A percentile compares a stretch with the other conserved stretches of the same genome.
These are phyloP conservation scores for Asterochloris sp. DNA, from an alignment of 139 green algal species.

Conservation along the genomic window DNA sequence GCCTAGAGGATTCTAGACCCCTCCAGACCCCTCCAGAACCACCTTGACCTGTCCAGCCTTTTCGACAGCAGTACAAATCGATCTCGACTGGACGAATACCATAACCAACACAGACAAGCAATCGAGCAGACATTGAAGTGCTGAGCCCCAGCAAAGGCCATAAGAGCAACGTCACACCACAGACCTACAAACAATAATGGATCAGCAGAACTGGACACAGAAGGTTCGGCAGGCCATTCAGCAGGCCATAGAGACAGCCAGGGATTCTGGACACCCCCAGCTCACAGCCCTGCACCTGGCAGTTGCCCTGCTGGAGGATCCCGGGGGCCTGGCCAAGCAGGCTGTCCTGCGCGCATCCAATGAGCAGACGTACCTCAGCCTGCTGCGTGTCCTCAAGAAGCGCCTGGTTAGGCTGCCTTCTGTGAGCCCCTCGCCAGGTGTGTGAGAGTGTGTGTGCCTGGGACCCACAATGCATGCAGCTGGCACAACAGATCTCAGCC, in stretches of 20 bases:
- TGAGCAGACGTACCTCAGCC: conserved; percentile 41
- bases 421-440: conserved; percentile 19
- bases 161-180: neutral
- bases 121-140: neutral
- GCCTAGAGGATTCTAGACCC: no score
- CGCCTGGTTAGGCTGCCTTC: conserved; percentile 56
- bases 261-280: conserved; percentile 52
- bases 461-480: no score
- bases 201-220: conserved; percentile 58
- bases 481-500: no score
- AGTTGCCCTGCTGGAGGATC: conserved; percentile 67
- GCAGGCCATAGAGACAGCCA: conserved; percentile 45
- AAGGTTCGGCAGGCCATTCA: conserved; percentile 47
- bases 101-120: no score
- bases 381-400: conserved; percentile 52
- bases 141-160: neutral
- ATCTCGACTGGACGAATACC: no score
- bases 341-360: conserved; percentile 26
- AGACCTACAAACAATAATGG: conserved; percentile 23
- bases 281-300: conserved; percentile 67
- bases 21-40: no score
- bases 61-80: no score
- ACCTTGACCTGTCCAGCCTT: no score
- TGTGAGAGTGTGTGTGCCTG: no score
- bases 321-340: conserved; percentile 43